Evolutionary conservation across 345 rosid species (phyloP).

Genomic region (Lagerstroemia speciosa): DNA sequence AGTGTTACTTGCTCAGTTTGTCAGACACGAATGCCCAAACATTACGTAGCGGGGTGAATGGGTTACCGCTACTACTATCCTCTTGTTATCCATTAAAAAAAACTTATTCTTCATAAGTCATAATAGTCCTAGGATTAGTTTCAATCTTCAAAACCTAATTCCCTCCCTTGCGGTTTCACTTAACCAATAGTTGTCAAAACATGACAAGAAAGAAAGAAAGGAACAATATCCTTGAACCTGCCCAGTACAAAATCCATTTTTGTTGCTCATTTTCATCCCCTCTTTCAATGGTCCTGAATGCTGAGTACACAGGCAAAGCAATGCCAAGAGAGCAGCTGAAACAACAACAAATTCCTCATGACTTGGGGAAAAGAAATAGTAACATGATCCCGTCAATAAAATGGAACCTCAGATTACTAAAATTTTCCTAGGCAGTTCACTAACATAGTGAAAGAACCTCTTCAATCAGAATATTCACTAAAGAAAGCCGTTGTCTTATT

Average conservation of each 20-base stretch:
- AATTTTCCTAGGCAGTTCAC: background rate
- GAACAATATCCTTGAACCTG: conserved; percentile 34
- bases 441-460: background rate
- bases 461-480: background rate
- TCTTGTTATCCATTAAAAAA: no score
- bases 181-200: background rate
- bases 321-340: conserved; percentile 72
- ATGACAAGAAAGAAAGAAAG: background rate
- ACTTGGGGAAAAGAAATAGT: background rate
- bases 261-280: conserved; percentile 45
- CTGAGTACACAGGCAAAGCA: conserved; percentile 75
- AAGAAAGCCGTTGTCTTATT: background rate
- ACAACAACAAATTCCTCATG: background rate
- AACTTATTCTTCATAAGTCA: background rate
- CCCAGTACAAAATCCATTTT: conserved; percentile 87
- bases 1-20: no score
- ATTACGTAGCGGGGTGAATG: no score
- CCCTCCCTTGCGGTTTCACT: background rate
- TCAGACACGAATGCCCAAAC: no score
- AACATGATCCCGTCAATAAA: background rate
- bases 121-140: background rate
- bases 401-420: background rate
- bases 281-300: conserved; percentile 73
- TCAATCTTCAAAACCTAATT: background rate
- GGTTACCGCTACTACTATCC: no score